A percentile compares a stretch with the other conserved stretches of the same genome.
phyloP scores from a whole-genome alignment of 108 stramenopile genomes.

The Craspedostauros australis region DNA sequence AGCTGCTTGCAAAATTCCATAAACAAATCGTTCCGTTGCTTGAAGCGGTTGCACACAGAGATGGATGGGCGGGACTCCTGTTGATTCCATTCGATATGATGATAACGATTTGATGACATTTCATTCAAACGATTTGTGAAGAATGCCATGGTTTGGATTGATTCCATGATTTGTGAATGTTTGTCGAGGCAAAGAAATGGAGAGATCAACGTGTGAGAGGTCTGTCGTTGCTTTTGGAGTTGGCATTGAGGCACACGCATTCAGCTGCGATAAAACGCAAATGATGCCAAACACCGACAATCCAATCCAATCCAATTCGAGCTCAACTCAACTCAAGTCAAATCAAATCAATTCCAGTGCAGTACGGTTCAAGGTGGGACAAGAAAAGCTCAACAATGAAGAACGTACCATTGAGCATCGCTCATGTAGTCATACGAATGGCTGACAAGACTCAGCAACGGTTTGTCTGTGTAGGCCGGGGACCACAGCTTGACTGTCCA shows the following conservation, averaged over 20 bases:
- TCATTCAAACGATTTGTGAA: no score
- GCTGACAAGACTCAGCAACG: conserved; percentile 69
- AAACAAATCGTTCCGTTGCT: conserved; percentile 79
- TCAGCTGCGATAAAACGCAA: background rate
- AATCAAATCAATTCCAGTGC: no score
- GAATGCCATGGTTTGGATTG: no score
- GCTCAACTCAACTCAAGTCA: no score
- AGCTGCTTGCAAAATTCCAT: conserved; percentile 74
- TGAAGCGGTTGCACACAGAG: conserved; percentile 79
- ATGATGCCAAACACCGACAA: conserved; percentile 1
- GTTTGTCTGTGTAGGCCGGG: conserved; percentile 66
- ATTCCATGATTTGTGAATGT: no score
- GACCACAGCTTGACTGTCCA: conserved; percentile 90
- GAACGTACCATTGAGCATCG: conserved; percentile 78
- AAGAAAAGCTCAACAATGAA: background rate
- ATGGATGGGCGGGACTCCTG: conserved; percentile 72
- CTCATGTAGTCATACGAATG: conserved; percentile 89
- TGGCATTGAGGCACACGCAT: no score
- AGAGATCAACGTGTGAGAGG: no score
- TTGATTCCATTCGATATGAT: no score
- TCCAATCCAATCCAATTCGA: no score
- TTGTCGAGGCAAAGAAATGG: background rate
- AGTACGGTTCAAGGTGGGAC: background rate
- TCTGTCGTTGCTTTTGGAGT: no score
- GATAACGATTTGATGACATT: no score